Conservation (phyloP, 257 asterid species). For the Ilex asprella region DNA sequence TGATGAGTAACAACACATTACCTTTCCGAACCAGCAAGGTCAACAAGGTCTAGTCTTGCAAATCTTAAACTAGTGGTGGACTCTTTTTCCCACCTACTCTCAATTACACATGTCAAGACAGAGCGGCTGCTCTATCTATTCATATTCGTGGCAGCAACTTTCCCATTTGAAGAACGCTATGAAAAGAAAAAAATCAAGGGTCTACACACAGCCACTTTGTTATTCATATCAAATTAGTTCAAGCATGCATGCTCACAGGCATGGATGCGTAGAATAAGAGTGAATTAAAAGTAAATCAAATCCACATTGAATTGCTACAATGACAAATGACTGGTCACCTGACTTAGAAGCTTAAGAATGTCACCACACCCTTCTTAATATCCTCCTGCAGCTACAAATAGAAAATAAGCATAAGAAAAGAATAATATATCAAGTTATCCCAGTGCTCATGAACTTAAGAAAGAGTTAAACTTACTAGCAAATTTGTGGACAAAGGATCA, state of each 20-base stretch:
- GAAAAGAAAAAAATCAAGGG: slow-evolving; percentile 7
- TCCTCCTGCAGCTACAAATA: too few species aligned
- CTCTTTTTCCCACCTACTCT: slow-evolving; percentile 93
- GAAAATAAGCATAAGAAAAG: slow-evolving; percentile 17
- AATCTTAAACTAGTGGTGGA: slow-evolving; percentile 78
- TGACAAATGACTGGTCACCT: slow-evolving; percentile 37
- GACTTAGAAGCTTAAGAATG: slow-evolving; percentile 77
- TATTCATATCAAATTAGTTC: neutral
- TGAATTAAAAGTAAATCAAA: slow-evolving; percentile 2
- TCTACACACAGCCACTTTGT: neutral
- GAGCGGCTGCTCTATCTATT: slow-evolving; percentile 99
- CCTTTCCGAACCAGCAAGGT: slow-evolving; percentile 99
- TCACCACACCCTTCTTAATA: slow-evolving; percentile 87
- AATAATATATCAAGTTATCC: slow-evolving; percentile 3
- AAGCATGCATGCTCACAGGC: too few species aligned
- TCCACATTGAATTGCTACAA: neutral
- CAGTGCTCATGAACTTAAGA: slow-evolving; percentile 6
- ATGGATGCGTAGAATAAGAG: neutral
- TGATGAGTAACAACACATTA: slow-evolving; percentile 10
- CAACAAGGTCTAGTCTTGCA: slow-evolving; percentile 93
- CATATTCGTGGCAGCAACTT: slow-evolving; percentile 95
- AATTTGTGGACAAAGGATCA: slow-evolving; percentile 90
- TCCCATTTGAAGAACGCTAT: slow-evolving; percentile 87
- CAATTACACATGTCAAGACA: slow-evolving; percentile 95
- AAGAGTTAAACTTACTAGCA: slow-evolving; percentile 53